Conservation (phyloP, 352 stramenopile species). For the Globisporangium carolinianum region DNA sequence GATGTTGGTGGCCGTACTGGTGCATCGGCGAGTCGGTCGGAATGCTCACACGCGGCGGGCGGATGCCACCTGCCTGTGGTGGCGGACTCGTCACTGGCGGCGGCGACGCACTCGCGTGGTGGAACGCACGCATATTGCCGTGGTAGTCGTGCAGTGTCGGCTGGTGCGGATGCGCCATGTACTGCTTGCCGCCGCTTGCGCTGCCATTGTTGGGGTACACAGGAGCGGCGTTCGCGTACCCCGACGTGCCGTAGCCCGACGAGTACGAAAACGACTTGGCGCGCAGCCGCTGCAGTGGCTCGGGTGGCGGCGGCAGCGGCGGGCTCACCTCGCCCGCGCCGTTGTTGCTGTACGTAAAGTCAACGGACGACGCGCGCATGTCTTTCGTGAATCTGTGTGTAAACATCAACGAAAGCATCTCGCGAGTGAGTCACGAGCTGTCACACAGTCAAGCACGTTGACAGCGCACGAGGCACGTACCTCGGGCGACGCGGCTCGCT, state of each 20-base stretch:
- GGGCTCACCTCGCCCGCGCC: slow-evolving; percentile 45
- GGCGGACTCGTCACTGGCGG: slow-evolving; percentile 32
- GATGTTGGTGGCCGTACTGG: slow-evolving; percentile 27
- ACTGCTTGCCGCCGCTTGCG: slow-evolving; percentile 44
- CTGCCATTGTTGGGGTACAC: slow-evolving; percentile 13
- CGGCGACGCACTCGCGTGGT: slow-evolving; percentile 22
- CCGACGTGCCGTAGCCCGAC: slow-evolving; percentile 38
- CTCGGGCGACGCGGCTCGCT: slow-evolving; percentile 9
- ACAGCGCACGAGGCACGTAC: neutral
- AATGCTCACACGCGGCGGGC: slow-evolving; percentile 64
- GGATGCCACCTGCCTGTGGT: slow-evolving; percentile 21
- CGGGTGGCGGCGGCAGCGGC: slow-evolving; percentile 54
- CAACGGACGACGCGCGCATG: slow-evolving; percentile 62
- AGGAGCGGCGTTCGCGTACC: slow-evolving; percentile 17
- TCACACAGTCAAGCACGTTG: neutral
- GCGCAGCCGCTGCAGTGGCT: slow-evolving; percentile 60
- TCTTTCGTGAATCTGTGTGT: slow-evolving; percentile 43
- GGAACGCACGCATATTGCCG: slow-evolving; percentile 46
- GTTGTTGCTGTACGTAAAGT: slow-evolving; percentile 50
- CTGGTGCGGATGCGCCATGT: slow-evolving; percentile 35
- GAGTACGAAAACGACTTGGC: slow-evolving; percentile 78
- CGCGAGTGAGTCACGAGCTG: neutral
- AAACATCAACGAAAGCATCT: no score
- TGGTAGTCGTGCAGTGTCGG: slow-evolving; percentile 44
- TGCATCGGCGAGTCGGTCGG: slow-evolving; percentile 60